phyloP scores from a whole-genome alignment of 1,284 basidiomycete genomes.

The Ceratobasidium sp. region DNA sequence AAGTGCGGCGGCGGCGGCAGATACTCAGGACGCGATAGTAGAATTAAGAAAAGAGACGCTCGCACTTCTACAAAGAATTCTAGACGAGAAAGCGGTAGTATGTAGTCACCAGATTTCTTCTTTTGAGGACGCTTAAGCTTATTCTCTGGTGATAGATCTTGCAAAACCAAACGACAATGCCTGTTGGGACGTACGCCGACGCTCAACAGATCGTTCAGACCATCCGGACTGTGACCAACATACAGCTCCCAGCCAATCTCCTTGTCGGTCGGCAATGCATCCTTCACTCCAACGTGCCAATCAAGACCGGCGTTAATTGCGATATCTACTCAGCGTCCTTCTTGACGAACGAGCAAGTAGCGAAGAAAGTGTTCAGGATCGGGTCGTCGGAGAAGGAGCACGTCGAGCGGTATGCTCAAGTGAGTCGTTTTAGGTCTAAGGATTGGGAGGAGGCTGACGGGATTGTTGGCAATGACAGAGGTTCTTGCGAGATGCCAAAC shows the following conservation, averaged over 20 bases:
- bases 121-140: neutral
- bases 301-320: constrained; percentile 30
- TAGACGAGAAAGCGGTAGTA: constrained; percentile 24
- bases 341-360: constrained; percentile 29
- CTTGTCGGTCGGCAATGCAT: constrained; percentile 32
- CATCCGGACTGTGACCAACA: constrained; percentile 27
- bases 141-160: neutral
- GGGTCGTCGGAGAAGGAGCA: constrained; percentile 31
- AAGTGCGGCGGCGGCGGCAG: neutral
- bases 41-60: neutral
- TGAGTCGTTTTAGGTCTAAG: neutral
- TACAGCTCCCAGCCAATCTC: constrained; percentile 27
- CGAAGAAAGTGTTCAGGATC: constrained; percentile 40
- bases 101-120: neutral
- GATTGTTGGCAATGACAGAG: neutral
- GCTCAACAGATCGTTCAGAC: constrained; percentile 23
- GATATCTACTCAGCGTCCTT: constrained; percentile 25
- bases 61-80: neutral
- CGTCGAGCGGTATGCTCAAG: constrained; percentile 21
- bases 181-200: constrained; percentile 13
- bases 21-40: neutral
- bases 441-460: no score
- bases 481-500: constrained; percentile 17
- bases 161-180: constrained; percentile 3
- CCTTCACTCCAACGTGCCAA: constrained; percentile 10